Base-by-base conservation (phyloP, 176 grass and related monocot genomes). In the Musa acuminata region DNA sequence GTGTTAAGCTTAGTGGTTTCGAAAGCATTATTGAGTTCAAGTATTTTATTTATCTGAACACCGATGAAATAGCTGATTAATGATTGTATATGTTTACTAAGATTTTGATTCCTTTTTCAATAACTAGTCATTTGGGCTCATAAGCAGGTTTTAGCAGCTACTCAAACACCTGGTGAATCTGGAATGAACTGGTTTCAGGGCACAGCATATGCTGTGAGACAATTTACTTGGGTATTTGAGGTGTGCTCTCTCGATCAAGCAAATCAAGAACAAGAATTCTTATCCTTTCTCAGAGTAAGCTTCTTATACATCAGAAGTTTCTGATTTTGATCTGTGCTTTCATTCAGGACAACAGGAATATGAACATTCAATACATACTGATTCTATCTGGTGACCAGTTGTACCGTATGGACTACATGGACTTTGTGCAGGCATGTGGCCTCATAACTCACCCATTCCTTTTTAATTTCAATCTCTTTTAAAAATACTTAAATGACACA, bases 321-420 rank as follows among this genome's bases (percentile, higher is more conserved):
- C 69, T 19, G 77, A n/a, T 53, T 79, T 0, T 82, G 10, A 81
- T 49, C 54, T 67, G 51, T 24, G 35, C 35, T 43, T 43, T 43
- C 3, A 8, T 81, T 55, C 65, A 90, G 87, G 87, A 79, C 67
- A 80, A 83, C 72, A 84, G 75, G 66, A 78, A 82, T 29, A 87
- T 78, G 80, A 80, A 88, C 29, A 86, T 93, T 11, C 84, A 93
- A 51, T 82, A 89, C 55, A 78, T 89, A 75, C 51, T 93, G 23
- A 87, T 93, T 82, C 76, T 93, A 80, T 89, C 77, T n/a, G 90
- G 90, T 1, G 90, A 93, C 74, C 90, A 93, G 24, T 72, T 93
- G 24, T 89, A 93, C 50, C 90, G 87, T 1, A 93, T 93, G 90
- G 82, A 93, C 35, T 93, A 89, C 77, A 89, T 89, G 84, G 83